phyloP scores from a whole-genome alignment of 331 rosid species.

The Malus hybrid region DNA sequence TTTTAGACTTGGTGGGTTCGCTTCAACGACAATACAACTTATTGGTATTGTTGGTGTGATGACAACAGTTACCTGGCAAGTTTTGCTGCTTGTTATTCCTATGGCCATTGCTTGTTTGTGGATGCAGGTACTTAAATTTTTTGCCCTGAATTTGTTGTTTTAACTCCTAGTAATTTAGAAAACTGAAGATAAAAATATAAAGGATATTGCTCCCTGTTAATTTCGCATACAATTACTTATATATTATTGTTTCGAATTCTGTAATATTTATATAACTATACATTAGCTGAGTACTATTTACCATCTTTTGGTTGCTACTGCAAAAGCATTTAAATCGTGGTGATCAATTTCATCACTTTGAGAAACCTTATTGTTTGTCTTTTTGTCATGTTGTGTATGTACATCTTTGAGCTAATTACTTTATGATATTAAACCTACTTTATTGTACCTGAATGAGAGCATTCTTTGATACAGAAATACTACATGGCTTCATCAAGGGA shows the following conservation, averaged over 20 bases:
- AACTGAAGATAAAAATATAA: neutral
- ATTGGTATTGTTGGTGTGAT: conserved; percentile 90
- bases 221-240: neutral
- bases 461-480: conserved; percentile 60
- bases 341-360: neutral
- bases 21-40: conserved; percentile 87
- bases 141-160: neutral
- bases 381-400: neutral
- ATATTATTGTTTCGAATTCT: neutral
- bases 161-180: neutral
- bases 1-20: conserved; percentile 92
- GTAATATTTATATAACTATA: neutral
- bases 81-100: conserved; percentile 83
- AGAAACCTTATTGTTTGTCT: neutral
- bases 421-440: neutral
- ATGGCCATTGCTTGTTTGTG: conserved; percentile 93
- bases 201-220: conserved; percentile 7
- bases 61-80: conserved; percentile 89
- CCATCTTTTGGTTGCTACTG: neutral
- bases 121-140: conserved; percentile 79
- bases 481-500: conserved; percentile 99
- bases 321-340: neutral
- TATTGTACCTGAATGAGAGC: conserved; percentile 11
- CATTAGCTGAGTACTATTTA: neutral
- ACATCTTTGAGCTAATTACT: neutral